A percentile compares a stretch with the other conserved stretches of the same genome.
Evolutionary conservation across 2,329 filamentous ascomycete species (phyloP).

Genomic region (Fusarium phyllophilum): DNA sequence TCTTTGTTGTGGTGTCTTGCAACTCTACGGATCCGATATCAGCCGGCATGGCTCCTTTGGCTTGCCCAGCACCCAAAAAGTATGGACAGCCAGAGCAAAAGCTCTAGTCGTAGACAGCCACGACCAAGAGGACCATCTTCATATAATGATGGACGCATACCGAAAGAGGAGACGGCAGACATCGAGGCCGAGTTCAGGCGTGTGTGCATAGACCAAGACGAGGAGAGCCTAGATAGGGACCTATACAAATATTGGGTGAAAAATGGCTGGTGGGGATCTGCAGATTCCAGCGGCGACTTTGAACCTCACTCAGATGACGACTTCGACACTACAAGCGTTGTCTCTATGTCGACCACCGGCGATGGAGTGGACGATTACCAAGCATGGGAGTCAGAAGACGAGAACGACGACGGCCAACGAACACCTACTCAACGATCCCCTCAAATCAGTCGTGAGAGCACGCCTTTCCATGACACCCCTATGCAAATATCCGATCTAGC

Average conservation of each 20-base stretch:
- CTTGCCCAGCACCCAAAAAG: constrained; percentile 58
- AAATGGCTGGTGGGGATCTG: constrained; percentile 85
- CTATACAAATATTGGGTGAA: constrained; percentile 87
- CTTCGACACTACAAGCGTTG: constrained; percentile 81
- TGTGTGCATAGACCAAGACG: constrained; percentile 58
- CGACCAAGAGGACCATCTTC: constrained; percentile 9
- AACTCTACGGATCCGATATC: constrained; percentile 54
- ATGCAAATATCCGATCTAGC: constrained; percentile 77
- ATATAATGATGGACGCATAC: constrained; percentile 59
- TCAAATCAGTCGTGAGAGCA: constrained; percentile 58
- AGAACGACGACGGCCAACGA: constrained; percentile 62
- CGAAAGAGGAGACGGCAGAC: constrained; percentile 74
- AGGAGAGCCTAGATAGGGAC: constrained; percentile 75
- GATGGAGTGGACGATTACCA: constrained; percentile 57
- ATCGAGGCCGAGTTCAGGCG: constrained; percentile 82
- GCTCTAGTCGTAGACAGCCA: constrained; percentile 18
- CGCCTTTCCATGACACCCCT: constrained; percentile 69
- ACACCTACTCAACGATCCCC: constrained; percentile 79
- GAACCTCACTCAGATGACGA: constrained; percentile 64
- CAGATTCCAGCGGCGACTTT: constrained; percentile 85
- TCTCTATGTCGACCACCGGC: constrained; percentile 66
- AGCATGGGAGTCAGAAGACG: constrained; percentile 59
- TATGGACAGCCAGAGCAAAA: constrained; percentile 33
- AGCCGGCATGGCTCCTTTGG: constrained; percentile 64
- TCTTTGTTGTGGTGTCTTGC: constrained; percentile 65